These are phyloP conservation scores for Mangifera indica DNA, from an alignment of 345 rosid genomes.

Conservation along the genomic window DNA sequence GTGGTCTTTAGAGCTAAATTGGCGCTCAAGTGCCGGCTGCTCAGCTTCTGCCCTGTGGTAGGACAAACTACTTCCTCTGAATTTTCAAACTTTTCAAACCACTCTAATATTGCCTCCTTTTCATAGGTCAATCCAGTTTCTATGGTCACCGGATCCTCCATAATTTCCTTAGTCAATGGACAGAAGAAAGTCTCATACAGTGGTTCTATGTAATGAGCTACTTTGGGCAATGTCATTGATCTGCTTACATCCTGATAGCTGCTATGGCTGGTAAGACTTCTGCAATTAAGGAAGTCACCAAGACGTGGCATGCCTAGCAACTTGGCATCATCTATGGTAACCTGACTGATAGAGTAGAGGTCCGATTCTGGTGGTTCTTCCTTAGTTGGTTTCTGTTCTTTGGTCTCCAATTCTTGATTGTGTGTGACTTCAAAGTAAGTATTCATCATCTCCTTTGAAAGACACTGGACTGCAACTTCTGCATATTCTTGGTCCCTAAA, in stretches of 20 bases:
- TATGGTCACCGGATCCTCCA: constrained; percentile 86
- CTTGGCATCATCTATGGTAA: constrained; percentile 38
- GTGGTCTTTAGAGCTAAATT: constrained; percentile 65
- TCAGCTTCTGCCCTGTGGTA: constrained; percentile 46
- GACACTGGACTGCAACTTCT: constrained; percentile 51
- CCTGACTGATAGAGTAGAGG: constrained; percentile 50
- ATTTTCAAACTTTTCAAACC: constrained; percentile 51
- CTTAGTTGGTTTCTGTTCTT: constrained; percentile 22
- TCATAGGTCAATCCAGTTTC: constrained; percentile 83
- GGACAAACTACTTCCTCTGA: constrained; percentile 59
- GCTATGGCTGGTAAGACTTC: constrained; percentile 38
- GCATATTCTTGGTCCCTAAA: constrained; percentile 50
- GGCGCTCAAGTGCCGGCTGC: constrained; percentile 37
- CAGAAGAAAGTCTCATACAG: constrained; percentile 76
- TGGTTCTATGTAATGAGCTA: constrained; percentile 63
- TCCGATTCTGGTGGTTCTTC: constrained; percentile 46
- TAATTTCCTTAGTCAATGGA: constrained; percentile 71
- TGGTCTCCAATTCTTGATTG: constrained; percentile 21
- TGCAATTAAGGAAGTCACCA: constrained; percentile 28
- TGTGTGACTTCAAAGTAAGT: constrained; percentile 33
- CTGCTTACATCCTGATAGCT: constrained; percentile 29
- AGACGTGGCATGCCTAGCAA: constrained; percentile 22
- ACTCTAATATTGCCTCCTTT: constrained; percentile 55
- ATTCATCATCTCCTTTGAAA: constrained; percentile 71
- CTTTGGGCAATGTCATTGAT: constrained; percentile 40